Conservation (phyloP, 495 filamentous ascomycete species). For the Durotheca rogersii region DNA sequence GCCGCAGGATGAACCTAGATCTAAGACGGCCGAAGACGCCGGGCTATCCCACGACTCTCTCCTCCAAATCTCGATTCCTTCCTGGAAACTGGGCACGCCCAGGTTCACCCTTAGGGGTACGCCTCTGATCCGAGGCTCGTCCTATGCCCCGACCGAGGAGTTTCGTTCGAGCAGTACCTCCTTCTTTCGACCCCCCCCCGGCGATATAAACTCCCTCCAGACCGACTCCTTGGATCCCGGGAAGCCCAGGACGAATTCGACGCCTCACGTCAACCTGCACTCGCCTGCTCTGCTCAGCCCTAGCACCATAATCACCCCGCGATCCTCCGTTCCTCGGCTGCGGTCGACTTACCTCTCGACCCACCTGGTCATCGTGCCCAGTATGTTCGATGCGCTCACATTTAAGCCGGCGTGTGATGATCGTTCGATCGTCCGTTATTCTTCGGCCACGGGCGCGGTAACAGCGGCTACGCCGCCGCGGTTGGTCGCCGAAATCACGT, state of each 20-base stretch:
- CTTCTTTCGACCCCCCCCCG: conserved; percentile 39
- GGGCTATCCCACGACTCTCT: conserved; percentile 50
- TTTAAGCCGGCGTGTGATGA: conserved; percentile 70
- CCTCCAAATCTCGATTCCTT: conserved; percentile 79
- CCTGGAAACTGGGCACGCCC: conserved; percentile 81
- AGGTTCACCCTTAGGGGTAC: conserved; percentile 78
- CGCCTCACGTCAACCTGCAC: conserved; percentile 35
- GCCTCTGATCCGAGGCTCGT: conserved; percentile 77
- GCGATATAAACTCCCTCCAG: conserved; percentile 26
- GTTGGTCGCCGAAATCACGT: conserved; percentile 96
- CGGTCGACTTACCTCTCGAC: conserved; percentile 47
- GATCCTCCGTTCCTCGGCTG: conserved; percentile 28
- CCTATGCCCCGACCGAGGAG: conserved; percentile 57
- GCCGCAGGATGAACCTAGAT: conserved; percentile 56
- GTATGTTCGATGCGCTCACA: conserved; percentile 79
- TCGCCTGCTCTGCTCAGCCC: conserved; percentile 29
- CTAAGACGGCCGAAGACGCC: conserved; percentile 66
- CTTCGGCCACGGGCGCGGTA: conserved; percentile 68
- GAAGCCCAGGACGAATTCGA: conserved; percentile 29
- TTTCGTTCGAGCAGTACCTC: conserved; percentile 45
- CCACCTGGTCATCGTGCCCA: conserved; percentile 52
- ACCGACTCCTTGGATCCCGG: conserved; percentile 33
- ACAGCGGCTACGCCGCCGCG: conserved; percentile 87
- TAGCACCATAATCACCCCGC: conserved; percentile 26
- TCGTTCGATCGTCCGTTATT: conserved; percentile 81